Evolutionary conservation across 148 eudicot species (phyloP).

Genomic region (Vaccinium corymbosum): DNA sequence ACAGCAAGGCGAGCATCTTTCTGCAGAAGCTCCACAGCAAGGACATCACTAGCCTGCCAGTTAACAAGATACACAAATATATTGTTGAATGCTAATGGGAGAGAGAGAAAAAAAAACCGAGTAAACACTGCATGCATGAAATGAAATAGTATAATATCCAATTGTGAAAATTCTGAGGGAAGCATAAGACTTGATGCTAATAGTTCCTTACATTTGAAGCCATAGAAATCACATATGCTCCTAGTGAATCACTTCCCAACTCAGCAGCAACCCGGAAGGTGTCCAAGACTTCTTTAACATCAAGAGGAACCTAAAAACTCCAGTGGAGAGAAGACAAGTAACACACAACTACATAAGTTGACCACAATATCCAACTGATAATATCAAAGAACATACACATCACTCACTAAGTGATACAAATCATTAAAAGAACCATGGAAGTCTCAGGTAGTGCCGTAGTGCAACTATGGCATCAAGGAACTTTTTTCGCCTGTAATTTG

Average conservation of each 20-base stretch:
- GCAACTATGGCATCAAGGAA: not conserved
- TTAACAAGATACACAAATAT: not conserved
- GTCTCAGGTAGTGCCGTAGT: not conserved
- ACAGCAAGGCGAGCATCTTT: conserved; percentile 80
- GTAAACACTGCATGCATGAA: not conserved
- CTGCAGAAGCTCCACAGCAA: conserved; percentile 93
- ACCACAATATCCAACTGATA: not conserved
- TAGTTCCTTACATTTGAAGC: conserved; percentile 67
- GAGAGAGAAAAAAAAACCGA: not conserved
- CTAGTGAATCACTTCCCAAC: conserved; percentile 85
- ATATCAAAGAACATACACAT: not conserved
- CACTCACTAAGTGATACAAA: not conserved
- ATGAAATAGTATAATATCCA: not conserved
- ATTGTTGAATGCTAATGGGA: not conserved
- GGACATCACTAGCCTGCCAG: conserved; percentile 85
- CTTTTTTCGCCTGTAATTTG: not conserved
- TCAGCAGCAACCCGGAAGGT: conserved; percentile 84
- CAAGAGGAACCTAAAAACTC: conserved; percentile 54
- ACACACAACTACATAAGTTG: not conserved
- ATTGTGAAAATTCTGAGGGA: conserved; percentile 4
- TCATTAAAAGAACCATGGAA: not conserved
- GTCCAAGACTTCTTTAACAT: conserved; percentile 82
- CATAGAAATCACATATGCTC: conserved; percentile 97
- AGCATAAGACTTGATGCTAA: not conserved
- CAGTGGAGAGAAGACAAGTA: conserved; percentile 13